Evolutionary conservation across 2,329 filamentous ascomycete species (phyloP), one percentile per base, ranked within the genome.

Genomic region (Ilyonectria destructans): DNA sequence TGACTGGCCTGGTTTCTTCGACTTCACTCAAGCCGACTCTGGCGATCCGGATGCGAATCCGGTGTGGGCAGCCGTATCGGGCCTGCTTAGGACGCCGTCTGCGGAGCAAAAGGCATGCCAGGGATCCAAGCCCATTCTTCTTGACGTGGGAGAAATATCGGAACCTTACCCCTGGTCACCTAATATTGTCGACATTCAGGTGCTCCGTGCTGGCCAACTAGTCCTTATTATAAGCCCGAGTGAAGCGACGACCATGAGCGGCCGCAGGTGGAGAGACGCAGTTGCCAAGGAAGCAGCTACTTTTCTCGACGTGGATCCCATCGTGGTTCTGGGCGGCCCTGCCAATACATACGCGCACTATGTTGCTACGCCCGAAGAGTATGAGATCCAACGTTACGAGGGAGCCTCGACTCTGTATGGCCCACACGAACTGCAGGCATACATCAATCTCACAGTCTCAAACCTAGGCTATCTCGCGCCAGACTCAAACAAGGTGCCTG

Each of bases 371-470:
- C 88, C 90, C 31, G 93, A 97, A 79, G 93, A 97, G 80, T 97
- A 96, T 79, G 82, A 84, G 13, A 85, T 96, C 52, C 96, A 98
- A 82, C 91, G 96, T 10, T 98, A 98, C 81, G 96, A 98, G 82
- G 96, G 95, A n/a, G 96, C 94, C 0, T 96, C 93, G 7, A 98
- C 96, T 0, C 89, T 98, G 2, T 96, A 93, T 79, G 96, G 96
- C 0, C 92, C 88, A 2, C 90, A 95, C 80, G 93, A 94, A 1
- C 87, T 98, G 12, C 89, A 92, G 40, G 96, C 95, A 1, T 96
- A 96, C 83, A 93, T 98, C 82, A 95, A 97, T 80, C 85, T 96
- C 49, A 95, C 94, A 0, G 85, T 95, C n/a, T 90, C 92, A 78
- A 88, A 79, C 64, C 64, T 81, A 63, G 75, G 83, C 84, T 62